These are phyloP conservation scores for Solanum rostratum DNA, from an alignment of 257 asterid species.

Conservation along the genomic window DNA sequence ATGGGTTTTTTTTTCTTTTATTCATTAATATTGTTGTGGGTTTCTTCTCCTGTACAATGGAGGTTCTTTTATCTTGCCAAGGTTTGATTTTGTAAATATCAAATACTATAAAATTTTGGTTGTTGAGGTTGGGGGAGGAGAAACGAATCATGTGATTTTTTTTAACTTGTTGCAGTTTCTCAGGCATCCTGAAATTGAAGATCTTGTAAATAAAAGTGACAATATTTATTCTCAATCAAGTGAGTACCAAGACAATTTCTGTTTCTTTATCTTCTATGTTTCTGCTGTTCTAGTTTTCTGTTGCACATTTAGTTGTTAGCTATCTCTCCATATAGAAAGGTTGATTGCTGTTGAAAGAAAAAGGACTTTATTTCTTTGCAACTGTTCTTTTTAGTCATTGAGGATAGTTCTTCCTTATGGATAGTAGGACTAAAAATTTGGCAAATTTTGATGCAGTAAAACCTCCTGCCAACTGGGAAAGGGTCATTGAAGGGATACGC, in stretches of 20 bases:
- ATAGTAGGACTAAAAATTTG: background rate
- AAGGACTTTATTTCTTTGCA: background rate
- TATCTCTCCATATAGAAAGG: background rate
- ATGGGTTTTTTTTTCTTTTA: background rate
- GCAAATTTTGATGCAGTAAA: conserved; percentile 23
- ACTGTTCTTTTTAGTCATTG: background rate
- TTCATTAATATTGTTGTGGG: background rate
- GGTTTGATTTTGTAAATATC: background rate
- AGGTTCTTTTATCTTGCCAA: background rate
- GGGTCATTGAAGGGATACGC: conserved; percentile 63
- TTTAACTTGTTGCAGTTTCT: background rate
- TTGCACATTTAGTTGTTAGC: background rate
- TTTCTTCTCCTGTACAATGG: background rate
- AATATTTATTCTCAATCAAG: background rate
- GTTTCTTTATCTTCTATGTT: background rate
- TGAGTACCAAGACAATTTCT: background rate
- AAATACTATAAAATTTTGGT: background rate
- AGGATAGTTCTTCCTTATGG: background rate
- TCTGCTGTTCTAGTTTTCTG: background rate
- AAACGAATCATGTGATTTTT: background rate
- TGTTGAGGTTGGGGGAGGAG: background rate
- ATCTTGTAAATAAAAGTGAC: background rate
- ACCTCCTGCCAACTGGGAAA: conserved; percentile 71
- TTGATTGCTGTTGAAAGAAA: background rate
- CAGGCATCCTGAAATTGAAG: background rate